Conservation (phyloP, 1,284 basidiomycete species). For the Ganoderma multipileum region DNA sequence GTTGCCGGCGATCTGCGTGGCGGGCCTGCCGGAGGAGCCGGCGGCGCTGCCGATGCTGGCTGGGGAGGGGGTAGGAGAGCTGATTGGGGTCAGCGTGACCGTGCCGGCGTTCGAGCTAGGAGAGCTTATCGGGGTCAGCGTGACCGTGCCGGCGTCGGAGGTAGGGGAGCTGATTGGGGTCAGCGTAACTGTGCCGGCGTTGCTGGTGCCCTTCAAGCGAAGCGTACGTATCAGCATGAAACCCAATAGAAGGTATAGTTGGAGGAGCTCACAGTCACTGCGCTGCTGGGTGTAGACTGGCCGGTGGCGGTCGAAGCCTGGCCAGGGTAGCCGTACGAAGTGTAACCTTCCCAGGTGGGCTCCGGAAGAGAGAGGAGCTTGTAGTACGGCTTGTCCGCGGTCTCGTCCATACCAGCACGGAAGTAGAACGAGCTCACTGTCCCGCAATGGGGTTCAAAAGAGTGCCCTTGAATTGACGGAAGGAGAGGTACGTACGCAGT, state of each 20-base stretch:
- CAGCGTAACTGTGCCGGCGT: not conserved
- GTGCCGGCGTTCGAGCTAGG: not conserved
- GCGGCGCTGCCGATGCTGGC: constrained; percentile 10
- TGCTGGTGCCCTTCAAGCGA: not conserved
- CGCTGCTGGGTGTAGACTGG: not conserved
- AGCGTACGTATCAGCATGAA: not conserved
- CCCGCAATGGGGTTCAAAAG: not conserved
- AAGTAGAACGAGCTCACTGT: constrained; percentile 30
- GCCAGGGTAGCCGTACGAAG: constrained; percentile 1
- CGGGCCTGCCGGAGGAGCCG: constrained; percentile 12
- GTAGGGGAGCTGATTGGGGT: not conserved
- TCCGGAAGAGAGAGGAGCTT: constrained; percentile 25
- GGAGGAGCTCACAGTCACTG: not conserved
- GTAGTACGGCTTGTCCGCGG: constrained; percentile 23
- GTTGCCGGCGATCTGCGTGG: constrained; percentile 25
- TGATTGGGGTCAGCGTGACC: not conserved
- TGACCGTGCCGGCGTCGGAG: too few species aligned
- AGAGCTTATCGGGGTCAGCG: too few species aligned
- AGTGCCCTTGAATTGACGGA: not conserved
- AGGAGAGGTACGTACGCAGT: constrained; percentile 18
- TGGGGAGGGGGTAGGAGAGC: not conserved
- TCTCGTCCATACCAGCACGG: constrained; percentile 22
- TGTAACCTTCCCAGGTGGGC: constrained; percentile 1
- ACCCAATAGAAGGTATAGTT: not conserved
- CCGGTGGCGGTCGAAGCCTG: not conserved